These are phyloP conservation scores for Cicer judaicum DNA, from an alignment of 306 rosid genomes.

Conservation along the genomic window DNA sequence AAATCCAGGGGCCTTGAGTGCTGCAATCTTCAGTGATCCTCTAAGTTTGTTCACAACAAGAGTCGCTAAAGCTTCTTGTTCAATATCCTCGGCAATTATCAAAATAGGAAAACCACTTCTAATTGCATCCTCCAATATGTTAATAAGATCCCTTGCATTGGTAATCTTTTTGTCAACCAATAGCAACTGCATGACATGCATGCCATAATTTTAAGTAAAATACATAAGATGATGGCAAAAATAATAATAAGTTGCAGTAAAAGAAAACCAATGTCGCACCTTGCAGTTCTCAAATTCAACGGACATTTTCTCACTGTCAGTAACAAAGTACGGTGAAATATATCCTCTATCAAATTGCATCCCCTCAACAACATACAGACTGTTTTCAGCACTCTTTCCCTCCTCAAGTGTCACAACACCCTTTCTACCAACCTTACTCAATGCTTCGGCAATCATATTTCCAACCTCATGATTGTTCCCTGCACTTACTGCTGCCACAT, in stretches of 20 bases:
- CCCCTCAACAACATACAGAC: conserved; percentile 93
- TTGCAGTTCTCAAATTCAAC: conserved; percentile 95
- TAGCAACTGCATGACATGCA: conserved; percentile 69
- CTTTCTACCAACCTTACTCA: conserved; percentile 97
- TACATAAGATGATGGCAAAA: background rate
- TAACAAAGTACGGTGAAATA: conserved; percentile 94
- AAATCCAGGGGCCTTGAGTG: conserved; percentile 97
- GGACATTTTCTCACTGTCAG: conserved; percentile 96
- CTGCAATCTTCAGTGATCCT: conserved; percentile 95
- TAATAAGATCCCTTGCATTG: conserved; percentile 88
- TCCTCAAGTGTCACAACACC: conserved; percentile 99
- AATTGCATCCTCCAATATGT: conserved; percentile 89
- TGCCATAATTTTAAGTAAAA: background rate
- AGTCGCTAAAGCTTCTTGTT: conserved; percentile 98
- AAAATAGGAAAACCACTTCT: conserved; percentile 85
- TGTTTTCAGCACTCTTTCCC: conserved; percentile 96
- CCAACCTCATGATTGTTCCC: conserved; percentile 96
- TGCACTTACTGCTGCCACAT: conserved; percentile 98
- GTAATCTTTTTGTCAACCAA: conserved; percentile 93
- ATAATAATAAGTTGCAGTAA: background rate
- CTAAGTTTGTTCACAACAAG: conserved; percentile 95
- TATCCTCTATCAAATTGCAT: conserved; percentile 99
- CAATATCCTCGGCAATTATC: conserved; percentile 91
- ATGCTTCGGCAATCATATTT: conserved; percentile 95
- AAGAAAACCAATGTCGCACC: conserved; percentile 50